Evolutionary conservation across 805 yeast genomes (phyloP), one percentile per base, ranked within the genome.

Genomic region (Yarrowia hollandica): DNA sequence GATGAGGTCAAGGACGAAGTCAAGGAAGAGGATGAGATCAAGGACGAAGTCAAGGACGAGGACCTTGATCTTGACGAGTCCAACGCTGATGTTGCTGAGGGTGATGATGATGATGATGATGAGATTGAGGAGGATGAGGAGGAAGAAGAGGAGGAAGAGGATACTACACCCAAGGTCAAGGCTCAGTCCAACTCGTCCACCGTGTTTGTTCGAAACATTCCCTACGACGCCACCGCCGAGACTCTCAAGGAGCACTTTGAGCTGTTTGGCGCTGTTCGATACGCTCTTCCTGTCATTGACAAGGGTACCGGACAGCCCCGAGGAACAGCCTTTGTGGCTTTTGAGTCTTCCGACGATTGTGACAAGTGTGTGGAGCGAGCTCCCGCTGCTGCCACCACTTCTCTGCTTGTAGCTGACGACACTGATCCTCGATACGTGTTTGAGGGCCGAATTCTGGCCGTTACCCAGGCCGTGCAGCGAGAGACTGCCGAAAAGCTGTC

Each of bases 271-370:
- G 80, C 87, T 6, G 90, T 94, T 19, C 85, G 86, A 66, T 94
- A 90, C 70, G 99, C 99, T 0, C 78, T 94, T 42, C 97, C 98
- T 0, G 99, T 94, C 12, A 77, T 86, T 63, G 99, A 94, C 68
- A 87, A 78, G 68, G 86, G 78, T 59, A 84, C 96, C 2, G 96
- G 95, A 5, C 75, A 88, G 62, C 92, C 98, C 11, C 88, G 80
- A 70, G 99, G 99, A 63, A 86, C 97, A 0, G 99, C 97, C 0
- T 94, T 94, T 70, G 96, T 94, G 39, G 96, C 96, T 0, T 94
- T 94, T 69, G 72, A 71, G 54, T 75, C 79, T 19, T 82, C 81
- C 58, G 83, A 79, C 4, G 81, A 86, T 3, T 88, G 82, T 66
- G 78, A 79, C 28, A 79, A 80, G 57, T 91, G 97, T 74, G 69